Percentiles rank a stretch among this genome's conserved stretches.
phyloP scores from a whole-genome alignment of 1,284 basidiomycete species.

The Ceratobasidium sp. region DNA sequence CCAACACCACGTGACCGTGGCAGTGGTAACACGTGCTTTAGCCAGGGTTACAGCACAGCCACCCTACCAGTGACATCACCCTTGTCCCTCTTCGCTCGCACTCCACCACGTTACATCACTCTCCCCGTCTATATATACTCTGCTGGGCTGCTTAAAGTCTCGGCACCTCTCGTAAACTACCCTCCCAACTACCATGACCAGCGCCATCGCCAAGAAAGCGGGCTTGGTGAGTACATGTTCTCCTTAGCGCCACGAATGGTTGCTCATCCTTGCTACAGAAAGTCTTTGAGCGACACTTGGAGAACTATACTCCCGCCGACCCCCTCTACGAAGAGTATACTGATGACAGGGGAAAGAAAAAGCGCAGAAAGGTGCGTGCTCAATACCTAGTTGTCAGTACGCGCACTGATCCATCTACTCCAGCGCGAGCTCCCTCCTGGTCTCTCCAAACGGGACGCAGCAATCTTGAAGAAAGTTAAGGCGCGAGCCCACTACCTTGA shows the following conservation, averaged over 20 bases:
- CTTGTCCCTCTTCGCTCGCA: not conserved
- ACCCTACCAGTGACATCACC: not conserved
- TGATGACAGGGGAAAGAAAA: slow-evolving; percentile 74
- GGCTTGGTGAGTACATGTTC: slow-evolving; percentile 45
- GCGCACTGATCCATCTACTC: slow-evolving; percentile 15
- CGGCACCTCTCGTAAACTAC: slow-evolving; percentile 12
- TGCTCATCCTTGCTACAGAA: slow-evolving; percentile 49
- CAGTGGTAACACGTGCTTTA: not conserved
- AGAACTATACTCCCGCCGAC: slow-evolving; percentile 78
- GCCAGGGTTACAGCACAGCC: not conserved
- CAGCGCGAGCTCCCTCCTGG: slow-evolving; percentile 83
- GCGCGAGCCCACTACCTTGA: slow-evolving; percentile 90
- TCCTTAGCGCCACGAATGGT: not conserved
- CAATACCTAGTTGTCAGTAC: slow-evolving; percentile 6
- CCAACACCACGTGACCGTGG: slow-evolving; percentile 43
- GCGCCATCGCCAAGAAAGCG: slow-evolving; percentile 49
- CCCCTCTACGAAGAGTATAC: slow-evolving; percentile 84
- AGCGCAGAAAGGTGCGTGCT: slow-evolving; percentile 73
- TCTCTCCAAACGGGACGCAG: slow-evolving; percentile 81
- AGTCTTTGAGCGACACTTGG: slow-evolving; percentile 73
- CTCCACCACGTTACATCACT: slow-evolving; percentile 12
- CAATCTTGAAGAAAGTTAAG: slow-evolving; percentile 81
- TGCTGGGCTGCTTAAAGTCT: not conserved
- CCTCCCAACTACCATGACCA: slow-evolving; percentile 20
- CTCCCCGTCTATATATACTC: slow-evolving; percentile 9